Evolutionary conservation across 1,284 basidiomycete genomes (phyloP), one percentile per base, ranked within the genome.

Genomic region (Pyrrhoderma noxium): DNA sequence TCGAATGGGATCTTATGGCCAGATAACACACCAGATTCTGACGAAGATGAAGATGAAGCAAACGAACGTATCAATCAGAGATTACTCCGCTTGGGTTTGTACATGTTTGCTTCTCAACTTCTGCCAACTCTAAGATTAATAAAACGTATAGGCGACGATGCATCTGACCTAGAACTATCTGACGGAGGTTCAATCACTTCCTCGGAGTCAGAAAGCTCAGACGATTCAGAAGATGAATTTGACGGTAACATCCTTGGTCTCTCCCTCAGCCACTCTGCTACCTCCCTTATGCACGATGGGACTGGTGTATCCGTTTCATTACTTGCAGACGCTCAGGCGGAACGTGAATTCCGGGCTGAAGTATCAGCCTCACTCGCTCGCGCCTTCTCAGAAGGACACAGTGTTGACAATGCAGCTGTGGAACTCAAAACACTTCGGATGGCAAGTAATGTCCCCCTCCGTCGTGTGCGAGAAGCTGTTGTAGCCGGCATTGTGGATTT

Each of bases 341-440:
- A 82, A 53, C 66, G 71, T 55, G 92, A 94, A 63, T 95, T 95
- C 70, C 72, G 69, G 43, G 69, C 70, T 27, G 92, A 95, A 65
- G 90, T 89, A 45, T 71, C 66, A 14, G 84, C 85, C 57, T 93
- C 90, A 14, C 75, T 95, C 45, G 87, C 90, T 53, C 85, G 93
- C 52, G 92, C 93, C 19, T 93, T 93, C 64, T 74, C 81, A n/a
- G 93, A 95, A 67, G 82, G 78, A 1, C 93, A 95, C 69, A 88
- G 86, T 3, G 80, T 93, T 47, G 92, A 94, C 61, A 92, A 95
- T 67, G 91, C 92, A 0, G 77, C 89, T 0, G 90, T 95, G 59
- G 92, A 95, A 64, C 77, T 95, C 59, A 95, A 94, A 73, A 95
- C 92, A 47, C 76, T 95, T 49, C 83, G 93, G 43, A 95, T 95